Percentiles rank a stretch among this genome's conserved stretches.
Conservation (phyloP, 1,284 basidiomycete genomes). For the Heimioporus punctisporus region DNA sequence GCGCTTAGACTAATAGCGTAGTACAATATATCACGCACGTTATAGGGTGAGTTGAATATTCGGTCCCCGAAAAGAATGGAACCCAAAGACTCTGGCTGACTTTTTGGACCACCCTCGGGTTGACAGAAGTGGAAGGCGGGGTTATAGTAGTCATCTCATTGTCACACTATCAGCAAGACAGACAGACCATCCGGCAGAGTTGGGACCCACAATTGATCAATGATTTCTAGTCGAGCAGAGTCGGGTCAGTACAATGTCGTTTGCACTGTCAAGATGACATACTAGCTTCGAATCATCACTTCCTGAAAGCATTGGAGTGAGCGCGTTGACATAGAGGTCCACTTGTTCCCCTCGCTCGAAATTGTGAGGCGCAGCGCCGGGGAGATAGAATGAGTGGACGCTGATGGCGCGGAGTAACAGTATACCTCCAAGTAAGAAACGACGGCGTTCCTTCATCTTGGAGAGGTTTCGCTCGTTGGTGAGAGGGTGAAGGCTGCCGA, state of each 20-base stretch:
- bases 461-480: too few species aligned
- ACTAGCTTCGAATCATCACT: slow-evolving; percentile 80
- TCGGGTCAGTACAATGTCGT: slow-evolving; percentile 11
- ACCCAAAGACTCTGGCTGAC: slow-evolving; percentile 89
- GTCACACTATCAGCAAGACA: slow-evolving; percentile 11
- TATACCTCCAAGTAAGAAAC: slow-evolving; percentile 13
- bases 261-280: slow-evolving; percentile 29
- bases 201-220: slow-evolving; percentile 70
- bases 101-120: slow-evolving; percentile 76
- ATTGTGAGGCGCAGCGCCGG: slow-evolving; percentile 80
- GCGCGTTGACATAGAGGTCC: slow-evolving; percentile 82
- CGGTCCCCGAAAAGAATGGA: slow-evolving; percentile 97
- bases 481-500: too few species aligned
- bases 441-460: slow-evolving; percentile 20
- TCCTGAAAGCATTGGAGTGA: slow-evolving; percentile 82
- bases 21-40: slow-evolving; percentile 50
- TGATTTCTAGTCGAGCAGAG: slow-evolving; percentile 61
- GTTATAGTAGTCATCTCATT: slow-evolving; percentile 86
- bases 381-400: slow-evolving; percentile 65
- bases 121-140: slow-evolving; percentile 86
- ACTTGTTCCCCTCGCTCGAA: slow-evolving; percentile 74
- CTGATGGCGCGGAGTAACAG: slow-evolving; percentile 19
- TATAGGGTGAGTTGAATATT: slow-evolving; percentile 90
- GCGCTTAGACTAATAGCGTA: too few species aligned
- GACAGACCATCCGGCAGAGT: neutral